phyloP scores from a whole-genome alignment of 495 filamentous ascomycete genomes.

The Parachaetomium inaequale region DNA sequence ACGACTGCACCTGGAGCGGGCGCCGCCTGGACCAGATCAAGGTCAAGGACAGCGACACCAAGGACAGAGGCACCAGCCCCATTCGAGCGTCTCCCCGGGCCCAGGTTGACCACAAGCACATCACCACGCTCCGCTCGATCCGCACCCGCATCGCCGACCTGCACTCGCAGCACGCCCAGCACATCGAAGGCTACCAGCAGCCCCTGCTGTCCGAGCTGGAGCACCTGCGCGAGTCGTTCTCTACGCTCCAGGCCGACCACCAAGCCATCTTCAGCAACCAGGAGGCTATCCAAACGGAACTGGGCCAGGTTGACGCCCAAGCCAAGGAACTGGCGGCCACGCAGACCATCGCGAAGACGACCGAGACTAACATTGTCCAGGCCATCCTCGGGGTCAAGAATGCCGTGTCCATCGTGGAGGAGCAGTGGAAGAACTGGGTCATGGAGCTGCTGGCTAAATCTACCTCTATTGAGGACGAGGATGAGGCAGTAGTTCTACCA shows the following conservation, averaged over 20 bases:
- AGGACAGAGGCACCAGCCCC: background rate
- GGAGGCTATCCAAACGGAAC: background rate
- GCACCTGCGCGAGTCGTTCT: background rate
- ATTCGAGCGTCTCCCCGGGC: too few species aligned
- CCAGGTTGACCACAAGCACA: constrained; percentile 3
- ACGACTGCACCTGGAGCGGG: constrained; percentile 32
- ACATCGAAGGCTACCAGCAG: background rate
- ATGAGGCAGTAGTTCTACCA: too few species aligned
- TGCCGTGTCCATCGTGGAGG: background rate
- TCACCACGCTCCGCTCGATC: background rate
- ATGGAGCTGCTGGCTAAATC: background rate
- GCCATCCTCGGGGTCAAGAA: background rate
- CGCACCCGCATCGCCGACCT: background rate
- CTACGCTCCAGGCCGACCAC: background rate
- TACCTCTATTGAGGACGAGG: too few species aligned
- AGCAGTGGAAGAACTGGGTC: background rate
- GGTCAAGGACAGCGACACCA: background rate
- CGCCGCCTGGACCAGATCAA: constrained; percentile 20
- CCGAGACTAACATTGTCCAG: background rate
- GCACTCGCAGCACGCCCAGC: background rate
- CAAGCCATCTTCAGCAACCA: background rate
- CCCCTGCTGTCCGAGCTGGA: background rate
- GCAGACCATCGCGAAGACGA: background rate
- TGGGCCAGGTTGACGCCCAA: background rate
- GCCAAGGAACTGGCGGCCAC: background rate